Percentiles rank a stretch among this genome's conserved stretches.
Evolutionary conservation across 2,329 filamentous ascomycete species (phyloP).

Genomic region (Ophiostoma angusticollis): DNA sequence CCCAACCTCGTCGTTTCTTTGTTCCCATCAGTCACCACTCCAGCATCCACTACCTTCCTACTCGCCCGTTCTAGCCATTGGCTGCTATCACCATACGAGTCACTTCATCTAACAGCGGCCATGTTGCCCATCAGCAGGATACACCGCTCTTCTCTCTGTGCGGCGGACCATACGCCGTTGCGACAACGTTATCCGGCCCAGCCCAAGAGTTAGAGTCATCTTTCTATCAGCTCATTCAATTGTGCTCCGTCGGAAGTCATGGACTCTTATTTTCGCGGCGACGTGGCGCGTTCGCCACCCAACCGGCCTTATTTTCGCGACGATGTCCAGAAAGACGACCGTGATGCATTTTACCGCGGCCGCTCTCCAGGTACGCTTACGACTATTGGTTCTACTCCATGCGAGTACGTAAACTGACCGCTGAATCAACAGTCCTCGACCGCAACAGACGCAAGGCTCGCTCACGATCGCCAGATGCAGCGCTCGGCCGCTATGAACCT

Average conservation of each 20-base stretch:
- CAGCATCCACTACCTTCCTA: too few species aligned
- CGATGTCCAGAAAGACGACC: conserved; percentile 40
- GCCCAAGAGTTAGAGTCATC: too few species aligned
- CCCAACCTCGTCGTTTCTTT: background rate
- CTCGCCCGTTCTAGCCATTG: too few species aligned
- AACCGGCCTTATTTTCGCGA: conserved; percentile 40
- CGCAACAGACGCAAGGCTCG: conserved; percentile 44
- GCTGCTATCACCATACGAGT: too few species aligned
- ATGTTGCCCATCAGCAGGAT: conserved; percentile 38
- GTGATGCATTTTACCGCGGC: conserved; percentile 50
- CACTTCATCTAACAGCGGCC: conserved; percentile 44
- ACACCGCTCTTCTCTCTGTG: conserved; percentile 10
- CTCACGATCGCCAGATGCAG: conserved; percentile 56
- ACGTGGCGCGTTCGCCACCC: conserved; percentile 39
- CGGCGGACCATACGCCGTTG: background rate
- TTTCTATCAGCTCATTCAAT: too few species aligned
- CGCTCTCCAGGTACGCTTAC: conserved; percentile 55
- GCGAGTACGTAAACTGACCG: background rate
- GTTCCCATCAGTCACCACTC: too few species aligned
- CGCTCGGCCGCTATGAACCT: conserved; percentile 67
- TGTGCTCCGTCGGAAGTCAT: too few species aligned
- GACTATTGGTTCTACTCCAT: background rate
- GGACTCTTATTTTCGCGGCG: conserved; percentile 47
- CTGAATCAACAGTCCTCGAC: conserved; percentile 26
- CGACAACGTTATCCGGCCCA: too few species aligned